phyloP scores from a whole-genome alignment of 768 basidiomycete genomes.

The Mycena floridula region DNA sequence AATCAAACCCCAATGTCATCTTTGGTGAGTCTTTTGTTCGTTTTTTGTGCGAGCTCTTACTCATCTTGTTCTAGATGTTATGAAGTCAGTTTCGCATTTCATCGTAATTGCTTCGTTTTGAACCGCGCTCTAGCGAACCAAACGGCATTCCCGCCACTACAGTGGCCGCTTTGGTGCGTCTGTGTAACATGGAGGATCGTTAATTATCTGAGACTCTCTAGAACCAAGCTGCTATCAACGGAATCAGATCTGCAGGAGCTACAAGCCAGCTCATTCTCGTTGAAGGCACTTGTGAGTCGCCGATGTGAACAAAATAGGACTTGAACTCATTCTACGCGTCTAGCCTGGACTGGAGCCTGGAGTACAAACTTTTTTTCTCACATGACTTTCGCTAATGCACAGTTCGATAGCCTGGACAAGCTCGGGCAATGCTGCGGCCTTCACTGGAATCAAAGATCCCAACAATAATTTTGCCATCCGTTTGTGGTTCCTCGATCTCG shows the following conservation, averaged over 20 bases:
- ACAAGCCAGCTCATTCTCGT: conserved; percentile 48
- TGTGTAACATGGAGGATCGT: background rate
- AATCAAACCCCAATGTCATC: conserved; percentile 46
- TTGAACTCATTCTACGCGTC: too few species aligned
- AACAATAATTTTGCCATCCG: conserved; percentile 57
- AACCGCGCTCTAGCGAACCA: conserved; percentile 34
- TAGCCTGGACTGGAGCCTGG: conserved; percentile 58
- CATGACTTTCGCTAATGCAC: background rate
- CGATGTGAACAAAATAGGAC: too few species aligned
- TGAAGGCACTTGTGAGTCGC: conserved; percentile 33
- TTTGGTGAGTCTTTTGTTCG: conserved; percentile 32
- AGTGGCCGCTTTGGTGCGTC: conserved; percentile 42
- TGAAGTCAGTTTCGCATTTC: conserved; percentile 34
- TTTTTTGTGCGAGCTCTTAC: background rate
- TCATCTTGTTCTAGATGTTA: conserved; percentile 29
- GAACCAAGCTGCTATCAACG: conserved; percentile 64
- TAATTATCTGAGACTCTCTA: conserved; percentile 12
- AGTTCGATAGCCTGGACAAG: conserved; percentile 38
- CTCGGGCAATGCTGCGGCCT: conserved; percentile 50
- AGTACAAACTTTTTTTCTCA: conserved; percentile 24
- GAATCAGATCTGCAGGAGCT: conserved; percentile 57
- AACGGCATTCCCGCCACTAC: conserved; percentile 46
- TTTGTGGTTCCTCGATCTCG: conserved; percentile 16
- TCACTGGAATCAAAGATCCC: conserved; percentile 48
- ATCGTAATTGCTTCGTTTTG: too few species aligned